Percentiles rank a stretch among this genome's conserved stretches.
Conservation (phyloP, 1,284 basidiomycete genomes). For the Trichosporon coremiiforme region DNA sequence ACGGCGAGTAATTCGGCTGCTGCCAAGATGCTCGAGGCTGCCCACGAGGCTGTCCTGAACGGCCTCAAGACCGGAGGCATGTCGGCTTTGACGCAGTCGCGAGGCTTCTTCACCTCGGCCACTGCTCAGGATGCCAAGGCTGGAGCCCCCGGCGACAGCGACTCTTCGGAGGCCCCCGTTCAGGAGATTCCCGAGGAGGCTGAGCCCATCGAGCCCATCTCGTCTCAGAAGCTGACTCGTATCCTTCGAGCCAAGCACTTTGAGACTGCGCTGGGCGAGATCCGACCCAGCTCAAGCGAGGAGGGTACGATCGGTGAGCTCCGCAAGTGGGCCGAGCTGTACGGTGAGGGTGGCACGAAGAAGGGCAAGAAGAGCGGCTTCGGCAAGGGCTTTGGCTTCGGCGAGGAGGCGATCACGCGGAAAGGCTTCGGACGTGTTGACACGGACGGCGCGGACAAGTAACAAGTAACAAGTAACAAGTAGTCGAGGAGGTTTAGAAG, state of each 20-base stretch:
- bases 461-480: no score
- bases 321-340: constrained; percentile 83
- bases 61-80: background rate
- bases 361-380: constrained; percentile 55
- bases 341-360: constrained; percentile 66
- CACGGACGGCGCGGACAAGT: constrained; percentile 19
- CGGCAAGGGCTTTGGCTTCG: constrained; percentile 58
- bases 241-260: constrained; percentile 64
- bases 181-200: background rate
- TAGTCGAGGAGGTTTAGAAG: background rate
- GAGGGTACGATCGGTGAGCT: constrained; percentile 76
- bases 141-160: background rate
- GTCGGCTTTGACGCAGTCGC: background rate
- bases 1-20: constrained; percentile 21
- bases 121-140: background rate
- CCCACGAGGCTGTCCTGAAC: constrained; percentile 19
- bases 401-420: constrained; percentile 31
- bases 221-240: constrained; percentile 22
- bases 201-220: constrained; percentile 2
- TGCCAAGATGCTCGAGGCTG: constrained; percentile 28
- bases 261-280: constrained; percentile 76
- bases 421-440: constrained; percentile 24
- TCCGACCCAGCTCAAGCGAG: constrained; percentile 82
- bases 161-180: background rate
- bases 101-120: constrained; percentile 11